Base-by-base conservation (phyloP, 2,329 filamentous ascomycete genomes). In the Penicillium freii region DNA sequence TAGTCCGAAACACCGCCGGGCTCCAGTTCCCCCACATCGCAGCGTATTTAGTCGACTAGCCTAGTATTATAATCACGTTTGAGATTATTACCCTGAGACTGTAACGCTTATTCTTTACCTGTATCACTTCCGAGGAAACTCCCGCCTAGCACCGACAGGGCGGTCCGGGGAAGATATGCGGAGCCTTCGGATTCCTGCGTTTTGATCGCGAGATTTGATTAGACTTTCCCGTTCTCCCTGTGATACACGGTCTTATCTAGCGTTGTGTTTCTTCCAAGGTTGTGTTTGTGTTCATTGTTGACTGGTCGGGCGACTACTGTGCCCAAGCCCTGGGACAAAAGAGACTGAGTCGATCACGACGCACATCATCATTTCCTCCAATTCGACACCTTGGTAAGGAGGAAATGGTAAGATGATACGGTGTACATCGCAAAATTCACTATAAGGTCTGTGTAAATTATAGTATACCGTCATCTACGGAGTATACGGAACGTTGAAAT, bases 161-260 rank as follows among this genome's bases (percentile, higher is more conserved):
- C 56, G 69, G 67, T 66, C 63, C 54, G 62, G 68, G 67, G 63
- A 59, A 62, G 55, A 57, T 62, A 63, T 67, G 66, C 68, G 67
- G 67, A 69, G 62, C 62, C 54, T 53, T 60, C 61, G 54, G 58
- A 63, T 62, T 66, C 58, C 55, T 61, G 59, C 52, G 56, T 63
- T 67, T 63, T 56, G 63, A 63, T 62, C 62, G 60, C 58, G 52
- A 47, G 23, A 38, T 46, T 59, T 38, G 45, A 59, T 58, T 57
- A 56, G 54, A 60, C 44, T 60, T 59, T n/a, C 29, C 31, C 43
- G 31, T 45, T 58, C 62, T 65, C 56, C 56, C 54, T 67, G 59
- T 60, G 52, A 47, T 51, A 43, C n/a, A 58, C 39, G 31, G 53
- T 38, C 51, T 53, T 44, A 55, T 56, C 46, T 23, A 40, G 5